Conservation (phyloP, 495 filamentous ascomycete species). For the Aspergillus baeticus region DNA sequence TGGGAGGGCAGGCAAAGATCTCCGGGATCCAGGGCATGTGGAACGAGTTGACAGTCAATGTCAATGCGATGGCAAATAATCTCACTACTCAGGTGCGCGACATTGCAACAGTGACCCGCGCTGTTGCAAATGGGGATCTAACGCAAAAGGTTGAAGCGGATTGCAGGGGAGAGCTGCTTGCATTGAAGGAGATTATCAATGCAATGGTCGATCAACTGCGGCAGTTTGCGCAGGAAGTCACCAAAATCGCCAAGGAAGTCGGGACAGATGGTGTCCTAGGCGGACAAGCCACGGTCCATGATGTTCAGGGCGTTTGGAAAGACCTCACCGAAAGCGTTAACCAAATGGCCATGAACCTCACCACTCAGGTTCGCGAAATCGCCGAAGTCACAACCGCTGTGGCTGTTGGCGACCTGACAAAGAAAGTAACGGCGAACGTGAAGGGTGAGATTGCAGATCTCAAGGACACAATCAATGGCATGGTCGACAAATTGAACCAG, state of each 20-base stretch:
- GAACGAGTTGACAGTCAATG: slow-evolving; percentile 97
- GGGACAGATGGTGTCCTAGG: slow-evolving; percentile 94
- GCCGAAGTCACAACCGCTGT: slow-evolving; percentile 97
- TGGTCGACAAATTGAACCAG: slow-evolving; percentile 95
- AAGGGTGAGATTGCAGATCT: slow-evolving; percentile 93
- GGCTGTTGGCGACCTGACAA: slow-evolving; percentile 87
- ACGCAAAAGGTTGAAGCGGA: slow-evolving; percentile 96
- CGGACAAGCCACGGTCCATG: slow-evolving; percentile 94
- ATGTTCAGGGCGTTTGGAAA: slow-evolving; percentile 97
- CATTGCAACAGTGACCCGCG: slow-evolving; percentile 96
- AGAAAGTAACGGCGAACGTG: slow-evolving; percentile 95
- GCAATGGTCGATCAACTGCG: slow-evolving; percentile 99
- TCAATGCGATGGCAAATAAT: slow-evolving; percentile 98
- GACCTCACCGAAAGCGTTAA: slow-evolving; percentile 98
- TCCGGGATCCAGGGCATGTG: slow-evolving; percentile 83
- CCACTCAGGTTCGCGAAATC: slow-evolving; percentile 97
- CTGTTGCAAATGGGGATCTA: slow-evolving; percentile 92
- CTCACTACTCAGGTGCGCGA: slow-evolving; percentile 97
- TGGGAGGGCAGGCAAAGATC: slow-evolving; percentile 97
- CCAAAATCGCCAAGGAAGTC: slow-evolving; percentile 97
- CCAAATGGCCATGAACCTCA: slow-evolving; percentile 97
- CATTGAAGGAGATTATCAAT: slow-evolving; percentile 97
- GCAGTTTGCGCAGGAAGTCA: slow-evolving; percentile 96
- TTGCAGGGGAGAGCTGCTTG: slow-evolving; percentile 93
- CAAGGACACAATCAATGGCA: slow-evolving; percentile 98